phyloP scores from a whole-genome alignment of 2,329 filamentous ascomycete species.

The Rhynchosporium graminicola region DNA sequence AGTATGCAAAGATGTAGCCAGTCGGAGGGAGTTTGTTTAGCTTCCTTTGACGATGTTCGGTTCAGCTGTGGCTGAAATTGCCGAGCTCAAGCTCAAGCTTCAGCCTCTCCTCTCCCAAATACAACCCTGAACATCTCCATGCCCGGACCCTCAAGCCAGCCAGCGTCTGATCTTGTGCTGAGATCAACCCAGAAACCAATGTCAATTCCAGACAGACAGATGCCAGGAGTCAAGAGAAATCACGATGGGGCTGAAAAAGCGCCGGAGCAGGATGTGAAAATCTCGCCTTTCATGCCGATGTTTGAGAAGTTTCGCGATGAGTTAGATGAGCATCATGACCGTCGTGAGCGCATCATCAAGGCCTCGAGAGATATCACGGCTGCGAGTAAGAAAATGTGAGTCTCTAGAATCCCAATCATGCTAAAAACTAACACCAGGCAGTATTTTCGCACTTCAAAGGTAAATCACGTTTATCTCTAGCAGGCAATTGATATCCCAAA shows the following conservation, averaged over 20 bases:
- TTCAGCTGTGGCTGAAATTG: constrained; percentile 20
- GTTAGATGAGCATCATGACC: constrained; percentile 91
- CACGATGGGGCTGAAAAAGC: constrained; percentile 49
- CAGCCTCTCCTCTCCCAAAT: neutral
- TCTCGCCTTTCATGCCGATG: constrained; percentile 63
- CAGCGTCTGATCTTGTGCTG: constrained; percentile 3
- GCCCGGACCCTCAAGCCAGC: no score
- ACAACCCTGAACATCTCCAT: constrained; percentile 13
- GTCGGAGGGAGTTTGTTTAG: neutral
- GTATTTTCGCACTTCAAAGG: constrained; percentile 85
- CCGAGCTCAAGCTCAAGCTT: constrained; percentile 9
- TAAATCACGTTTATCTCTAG: constrained; percentile 43
- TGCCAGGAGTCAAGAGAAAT: constrained; percentile 53
- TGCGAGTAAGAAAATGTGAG: constrained; percentile 93
- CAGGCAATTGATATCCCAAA: neutral
- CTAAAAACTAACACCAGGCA: constrained; percentile 42
- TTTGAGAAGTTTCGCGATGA: constrained; percentile 86
- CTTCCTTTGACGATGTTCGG: neutral
- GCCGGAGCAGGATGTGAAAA: constrained; percentile 32
- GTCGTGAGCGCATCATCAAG: constrained; percentile 87
- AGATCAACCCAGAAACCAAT: constrained; percentile 13
- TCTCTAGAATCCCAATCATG: neutral
- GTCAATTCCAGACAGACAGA: constrained; percentile 23
- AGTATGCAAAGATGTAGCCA: neutral
- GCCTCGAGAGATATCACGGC: constrained; percentile 90